Percentiles rank a stretch among this genome's conserved stretches.
Evolutionary conservation across 2,329 filamentous ascomycete genomes (phyloP).

Genomic region (Stachybotrys echinatus): DNA sequence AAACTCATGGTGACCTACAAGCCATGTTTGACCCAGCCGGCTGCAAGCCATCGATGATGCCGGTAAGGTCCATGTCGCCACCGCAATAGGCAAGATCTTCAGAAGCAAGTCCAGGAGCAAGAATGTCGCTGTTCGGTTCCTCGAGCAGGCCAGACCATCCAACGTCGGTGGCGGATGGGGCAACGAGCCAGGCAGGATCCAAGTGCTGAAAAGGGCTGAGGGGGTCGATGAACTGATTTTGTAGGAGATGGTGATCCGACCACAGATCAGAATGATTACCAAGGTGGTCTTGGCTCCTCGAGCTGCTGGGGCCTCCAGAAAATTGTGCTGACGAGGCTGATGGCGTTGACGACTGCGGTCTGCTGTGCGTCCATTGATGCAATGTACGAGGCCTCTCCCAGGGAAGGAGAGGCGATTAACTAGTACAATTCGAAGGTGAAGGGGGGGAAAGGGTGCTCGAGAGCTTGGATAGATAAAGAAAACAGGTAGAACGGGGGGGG

Average conservation of each 20-base stretch:
- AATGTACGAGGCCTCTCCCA: not conserved
- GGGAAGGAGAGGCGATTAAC: not conserved
- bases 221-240: not conserved
- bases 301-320: not conserved
- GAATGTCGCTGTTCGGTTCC: not conserved
- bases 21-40: not conserved
- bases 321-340: not conserved
- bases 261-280: not conserved
- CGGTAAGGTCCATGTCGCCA: not conserved
- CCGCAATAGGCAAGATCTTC: not conserved
- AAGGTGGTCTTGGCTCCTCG: not conserved
- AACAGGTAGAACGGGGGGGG: not conserved
- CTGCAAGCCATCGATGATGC: not conserved
- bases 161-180: not conserved
- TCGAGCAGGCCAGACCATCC: not conserved
- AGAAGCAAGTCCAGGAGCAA: not conserved
- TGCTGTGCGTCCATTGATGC: conserved; percentile 1
- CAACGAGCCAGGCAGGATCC: not conserved
- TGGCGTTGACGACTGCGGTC: not conserved
- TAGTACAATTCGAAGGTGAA: not conserved
- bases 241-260: not conserved
- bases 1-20: not conserved
- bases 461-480: not conserved
- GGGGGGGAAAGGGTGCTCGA: not conserved
- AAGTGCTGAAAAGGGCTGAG: not conserved